phyloP scores from a whole-genome alignment of 2,329 filamentous ascomycete genomes.

The Cordyceps cateniannulata region DNA sequence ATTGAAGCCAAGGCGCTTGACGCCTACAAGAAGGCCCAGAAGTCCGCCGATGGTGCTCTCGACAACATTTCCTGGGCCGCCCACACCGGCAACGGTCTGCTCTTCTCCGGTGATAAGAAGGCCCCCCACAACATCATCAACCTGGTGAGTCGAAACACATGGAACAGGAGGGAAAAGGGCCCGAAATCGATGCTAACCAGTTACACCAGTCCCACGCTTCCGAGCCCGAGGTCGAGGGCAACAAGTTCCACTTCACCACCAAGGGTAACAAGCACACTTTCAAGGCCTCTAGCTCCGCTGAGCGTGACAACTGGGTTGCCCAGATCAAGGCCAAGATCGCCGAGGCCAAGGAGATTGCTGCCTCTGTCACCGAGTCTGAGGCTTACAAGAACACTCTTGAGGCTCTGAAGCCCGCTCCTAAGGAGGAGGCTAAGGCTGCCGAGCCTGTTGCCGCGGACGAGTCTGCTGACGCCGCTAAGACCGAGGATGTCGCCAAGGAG shows the following conservation, averaged over 20 bases:
- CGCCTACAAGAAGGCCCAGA: slow-evolving; percentile 81
- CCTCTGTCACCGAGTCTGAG: slow-evolving; percentile 69
- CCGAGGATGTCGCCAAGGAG: slow-evolving; percentile 28
- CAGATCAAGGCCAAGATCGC: slow-evolving; percentile 75
- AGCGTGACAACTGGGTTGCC: slow-evolving; percentile 89
- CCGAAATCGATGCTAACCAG: slow-evolving; percentile 24
- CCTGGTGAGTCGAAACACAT: slow-evolving; percentile 54
- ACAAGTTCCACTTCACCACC: slow-evolving; percentile 81
- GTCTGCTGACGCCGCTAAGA: slow-evolving; percentile 49
- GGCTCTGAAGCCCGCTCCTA: slow-evolving; percentile 50
- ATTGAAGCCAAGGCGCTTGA: slow-evolving; percentile 67
- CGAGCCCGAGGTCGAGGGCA: slow-evolving; percentile 71
- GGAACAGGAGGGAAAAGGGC: no score
- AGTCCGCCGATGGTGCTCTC: slow-evolving; percentile 68
- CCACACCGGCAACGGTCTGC: slow-evolving; percentile 89
- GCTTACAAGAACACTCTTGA: slow-evolving; percentile 82
- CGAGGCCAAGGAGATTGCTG: slow-evolving; percentile 76
- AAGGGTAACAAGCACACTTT: slow-evolving; percentile 90
- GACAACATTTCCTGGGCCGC: slow-evolving; percentile 81
- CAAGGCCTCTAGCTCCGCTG: slow-evolving; percentile 66
- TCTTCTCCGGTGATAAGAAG: slow-evolving; percentile 86
- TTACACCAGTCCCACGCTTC: slow-evolving; percentile 47
- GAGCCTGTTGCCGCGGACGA: slow-evolving; percentile 35
- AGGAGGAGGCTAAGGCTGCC: slow-evolving; percentile 27
- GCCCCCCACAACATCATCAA: slow-evolving; percentile 76